phyloP scores from a whole-genome alignment of 1,284 basidiomycete species.

The Porodaedalea pini region DNA sequence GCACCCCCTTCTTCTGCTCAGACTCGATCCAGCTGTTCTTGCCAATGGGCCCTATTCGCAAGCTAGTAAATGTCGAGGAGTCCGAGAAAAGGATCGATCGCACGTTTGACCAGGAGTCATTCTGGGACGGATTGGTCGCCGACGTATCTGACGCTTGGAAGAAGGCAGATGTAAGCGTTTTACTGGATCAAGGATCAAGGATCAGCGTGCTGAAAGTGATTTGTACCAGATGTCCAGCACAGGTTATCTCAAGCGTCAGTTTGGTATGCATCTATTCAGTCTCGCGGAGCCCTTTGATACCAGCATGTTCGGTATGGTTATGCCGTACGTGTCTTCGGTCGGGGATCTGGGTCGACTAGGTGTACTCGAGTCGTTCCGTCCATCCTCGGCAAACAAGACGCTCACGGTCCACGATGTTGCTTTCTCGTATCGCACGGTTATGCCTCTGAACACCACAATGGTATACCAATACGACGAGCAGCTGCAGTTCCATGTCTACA shows the following conservation, averaged over 20 bases:
- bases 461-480: conserved; percentile 8
- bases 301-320: background rate
- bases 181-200: background rate
- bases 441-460: background rate
- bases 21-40: background rate
- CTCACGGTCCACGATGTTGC: conserved; percentile 1
- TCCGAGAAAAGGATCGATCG: background rate
- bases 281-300: background rate
- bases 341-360: conserved; percentile 3
- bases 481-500: background rate
- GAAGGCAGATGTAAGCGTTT: background rate
- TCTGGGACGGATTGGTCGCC: conserved; percentile 4
- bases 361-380: background rate
- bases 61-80: background rate
- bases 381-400: background rate
- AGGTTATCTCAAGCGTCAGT: too few species aligned
- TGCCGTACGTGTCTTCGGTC: conserved; percentile 5
- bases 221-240: too few species aligned
- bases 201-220: background rate
- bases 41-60: background rate
- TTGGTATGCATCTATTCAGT: background rate
- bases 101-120: background rate
- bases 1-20: background rate
- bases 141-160: background rate
- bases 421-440: background rate